Conservation (phyloP, 2,329 filamentous ascomycete species). For the Pseudopithomyces maydicus region DNA sequence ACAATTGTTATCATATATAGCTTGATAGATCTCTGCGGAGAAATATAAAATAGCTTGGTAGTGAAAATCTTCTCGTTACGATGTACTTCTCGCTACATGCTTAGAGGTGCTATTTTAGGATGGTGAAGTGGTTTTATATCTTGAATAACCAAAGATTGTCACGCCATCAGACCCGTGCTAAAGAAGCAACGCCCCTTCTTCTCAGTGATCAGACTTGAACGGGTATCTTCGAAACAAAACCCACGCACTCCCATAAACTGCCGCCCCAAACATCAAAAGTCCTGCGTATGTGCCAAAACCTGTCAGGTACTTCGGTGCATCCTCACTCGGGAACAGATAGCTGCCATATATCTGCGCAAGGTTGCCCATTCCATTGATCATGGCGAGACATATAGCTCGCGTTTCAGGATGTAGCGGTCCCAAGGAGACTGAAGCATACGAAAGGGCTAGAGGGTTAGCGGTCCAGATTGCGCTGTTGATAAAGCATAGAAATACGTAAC, state of each 20-base stretch:
- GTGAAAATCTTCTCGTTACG: too few relatives aligned
- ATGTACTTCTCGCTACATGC: too few relatives aligned
- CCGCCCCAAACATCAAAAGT: slow-evolving; percentile 24
- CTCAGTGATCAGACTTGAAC: slow-evolving; percentile 17
- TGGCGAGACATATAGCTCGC: slow-evolving; percentile 25
- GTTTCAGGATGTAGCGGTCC: slow-evolving; percentile 28
- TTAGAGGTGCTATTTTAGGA: too few relatives aligned
- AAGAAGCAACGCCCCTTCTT: not conserved
- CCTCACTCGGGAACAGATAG: slow-evolving; percentile 24
- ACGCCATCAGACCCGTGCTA: too few relatives aligned
- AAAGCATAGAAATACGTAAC: slow-evolving; percentile 31
- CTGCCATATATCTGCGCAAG: slow-evolving; percentile 28
- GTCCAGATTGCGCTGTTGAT: slow-evolving; percentile 33
- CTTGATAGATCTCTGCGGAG: too few relatives aligned
- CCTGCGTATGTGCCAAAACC: slow-evolving; percentile 30
- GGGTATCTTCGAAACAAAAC: slow-evolving; percentile 25
- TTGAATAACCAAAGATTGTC: too few relatives aligned
- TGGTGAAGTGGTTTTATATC: too few relatives aligned
- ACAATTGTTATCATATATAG: too few relatives aligned
- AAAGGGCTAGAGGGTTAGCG: slow-evolving; percentile 27
- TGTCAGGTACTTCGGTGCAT: slow-evolving; percentile 27
- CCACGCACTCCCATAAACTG: slow-evolving; percentile 23
- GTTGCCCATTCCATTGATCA: slow-evolving; percentile 30
- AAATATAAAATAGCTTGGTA: too few relatives aligned
- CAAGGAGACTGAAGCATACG: slow-evolving; percentile 25